A percentile compares a stretch with the other conserved stretches of the same genome.
Evolutionary conservation across 1,139 yeast genomes (phyloP).

Genomic region (Lodderomyces metapsilosis): DNA sequence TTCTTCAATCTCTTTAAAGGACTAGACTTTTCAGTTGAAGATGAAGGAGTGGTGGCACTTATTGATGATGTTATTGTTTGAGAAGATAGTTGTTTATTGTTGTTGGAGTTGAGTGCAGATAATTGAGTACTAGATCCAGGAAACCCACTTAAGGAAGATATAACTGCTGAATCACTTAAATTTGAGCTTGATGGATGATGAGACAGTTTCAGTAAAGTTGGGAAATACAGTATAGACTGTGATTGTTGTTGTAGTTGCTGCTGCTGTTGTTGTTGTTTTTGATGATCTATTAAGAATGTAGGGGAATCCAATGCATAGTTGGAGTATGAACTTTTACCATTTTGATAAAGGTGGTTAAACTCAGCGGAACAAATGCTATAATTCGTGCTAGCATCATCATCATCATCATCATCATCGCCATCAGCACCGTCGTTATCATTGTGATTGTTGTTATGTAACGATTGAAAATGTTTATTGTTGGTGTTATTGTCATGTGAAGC

Average conservation of each 20-base stretch:
- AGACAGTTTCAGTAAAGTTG: constrained; percentile 13
- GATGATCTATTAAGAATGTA: constrained; percentile 20
- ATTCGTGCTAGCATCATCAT: constrained; percentile 5
- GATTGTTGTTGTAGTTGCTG: constrained; percentile 3
- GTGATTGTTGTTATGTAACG: neutral
- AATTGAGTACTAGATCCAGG: constrained; percentile 1
- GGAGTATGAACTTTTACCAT: constrained; percentile 20
- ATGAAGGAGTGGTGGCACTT: constrained; percentile 6
- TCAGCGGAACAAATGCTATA: constrained; percentile 10
- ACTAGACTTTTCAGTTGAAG: constrained; percentile 13
- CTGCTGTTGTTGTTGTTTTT: constrained; percentile 4
- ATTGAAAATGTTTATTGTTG: neutral
- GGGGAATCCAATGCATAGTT: constrained; percentile 34
- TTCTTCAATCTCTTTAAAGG: constrained; percentile 30
- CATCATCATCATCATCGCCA: neutral
- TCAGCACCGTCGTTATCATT: neutral
- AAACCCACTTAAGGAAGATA: neutral
- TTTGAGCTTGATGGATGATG: neutral
- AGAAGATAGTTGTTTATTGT: neutral
- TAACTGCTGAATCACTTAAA: constrained; percentile 8
- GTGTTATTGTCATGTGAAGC: constrained; percentile 4
- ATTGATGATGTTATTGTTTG: neutral
- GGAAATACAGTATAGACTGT: constrained; percentile 19
- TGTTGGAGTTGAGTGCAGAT: neutral
- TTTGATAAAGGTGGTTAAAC: constrained; percentile 15